These are phyloP conservation scores for Daldinia concentrica DNA, from an alignment of 495 filamentous ascomycete species.

Conservation along the genomic window DNA sequence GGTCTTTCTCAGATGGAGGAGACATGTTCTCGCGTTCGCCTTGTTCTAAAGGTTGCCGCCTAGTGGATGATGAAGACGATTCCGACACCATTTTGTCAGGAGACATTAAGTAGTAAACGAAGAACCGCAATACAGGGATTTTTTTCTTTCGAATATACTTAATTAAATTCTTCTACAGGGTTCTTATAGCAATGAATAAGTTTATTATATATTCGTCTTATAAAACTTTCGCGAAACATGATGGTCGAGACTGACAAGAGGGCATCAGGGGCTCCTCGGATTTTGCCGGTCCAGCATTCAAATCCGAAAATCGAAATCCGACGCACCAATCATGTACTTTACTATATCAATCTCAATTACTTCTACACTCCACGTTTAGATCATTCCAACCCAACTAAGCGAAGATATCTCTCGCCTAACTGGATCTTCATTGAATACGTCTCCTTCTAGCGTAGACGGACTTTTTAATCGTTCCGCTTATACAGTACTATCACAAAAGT, in stretches of 20 bases:
- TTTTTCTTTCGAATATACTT: neutral
- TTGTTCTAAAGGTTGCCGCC: neutral
- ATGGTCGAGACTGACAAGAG: neutral
- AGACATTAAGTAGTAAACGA: neutral
- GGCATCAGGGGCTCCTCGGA: neutral
- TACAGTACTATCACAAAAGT: neutral
- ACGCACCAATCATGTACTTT: neutral
- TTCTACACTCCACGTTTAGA: neutral
- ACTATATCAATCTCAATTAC: neutral
- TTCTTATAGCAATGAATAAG: neutral
- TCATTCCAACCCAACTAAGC: neutral
- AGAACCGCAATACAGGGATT: neutral
- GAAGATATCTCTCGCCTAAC: neutral
- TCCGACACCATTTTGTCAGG: neutral
- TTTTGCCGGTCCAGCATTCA: neutral
- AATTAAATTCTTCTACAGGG: neutral
- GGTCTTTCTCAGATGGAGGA: neutral
- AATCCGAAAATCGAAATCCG: slow-evolving; percentile 1
- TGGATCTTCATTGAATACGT: neutral
- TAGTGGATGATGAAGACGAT: neutral
- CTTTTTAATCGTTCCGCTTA: neutral
- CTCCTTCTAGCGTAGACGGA: neutral
- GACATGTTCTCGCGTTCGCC: neutral
- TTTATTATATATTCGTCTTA: too few relatives aligned
- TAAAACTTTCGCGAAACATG: neutral